A percentile compares a stretch with the other conserved stretches of the same genome.
phyloP scores from a whole-genome alignment of 2,329 filamentous ascomycete species.

The Fusarium domesticum region DNA sequence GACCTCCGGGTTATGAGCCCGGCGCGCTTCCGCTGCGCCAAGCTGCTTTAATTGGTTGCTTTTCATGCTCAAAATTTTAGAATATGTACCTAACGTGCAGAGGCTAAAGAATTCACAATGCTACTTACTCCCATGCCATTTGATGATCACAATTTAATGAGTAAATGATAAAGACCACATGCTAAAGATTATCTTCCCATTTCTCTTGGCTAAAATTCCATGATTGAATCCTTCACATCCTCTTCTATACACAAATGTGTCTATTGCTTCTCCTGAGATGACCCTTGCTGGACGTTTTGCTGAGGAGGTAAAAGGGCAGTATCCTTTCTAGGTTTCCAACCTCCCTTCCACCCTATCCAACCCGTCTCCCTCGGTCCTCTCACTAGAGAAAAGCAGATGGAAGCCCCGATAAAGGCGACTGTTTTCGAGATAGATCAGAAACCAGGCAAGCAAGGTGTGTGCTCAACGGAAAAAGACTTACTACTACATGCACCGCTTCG shows the following conservation, averaged over 20 bases:
- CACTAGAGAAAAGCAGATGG: constrained; percentile 29
- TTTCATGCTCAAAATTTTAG: neutral
- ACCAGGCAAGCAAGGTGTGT: neutral
- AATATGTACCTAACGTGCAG: no score
- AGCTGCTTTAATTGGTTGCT: neutral
- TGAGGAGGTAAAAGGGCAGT: neutral
- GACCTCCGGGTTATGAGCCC: constrained; percentile 1
- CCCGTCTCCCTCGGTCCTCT: constrained; percentile 32
- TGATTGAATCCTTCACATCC: no score
- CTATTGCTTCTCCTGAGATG: neutral
- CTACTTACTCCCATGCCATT: no score
- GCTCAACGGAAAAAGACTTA: constrained; percentile 10
- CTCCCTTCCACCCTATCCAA: constrained; percentile 30
- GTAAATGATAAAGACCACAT: no score
- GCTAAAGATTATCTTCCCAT: no score
- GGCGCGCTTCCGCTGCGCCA: neutral
- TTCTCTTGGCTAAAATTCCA: no score
- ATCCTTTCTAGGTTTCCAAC: neutral
- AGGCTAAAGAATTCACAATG: no score
- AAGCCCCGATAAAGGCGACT: constrained; percentile 28
- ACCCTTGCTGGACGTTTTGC: neutral
- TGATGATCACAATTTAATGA: no score
- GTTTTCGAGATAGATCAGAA: neutral
- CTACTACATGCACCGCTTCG: constrained; percentile 42
- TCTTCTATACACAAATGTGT: no score